Percentiles rank a stretch among this genome's conserved stretches.
Evolutionary conservation across 2,329 filamentous ascomycete species (phyloP).

Genomic region (Fragosphaeria purpurea): DNA sequence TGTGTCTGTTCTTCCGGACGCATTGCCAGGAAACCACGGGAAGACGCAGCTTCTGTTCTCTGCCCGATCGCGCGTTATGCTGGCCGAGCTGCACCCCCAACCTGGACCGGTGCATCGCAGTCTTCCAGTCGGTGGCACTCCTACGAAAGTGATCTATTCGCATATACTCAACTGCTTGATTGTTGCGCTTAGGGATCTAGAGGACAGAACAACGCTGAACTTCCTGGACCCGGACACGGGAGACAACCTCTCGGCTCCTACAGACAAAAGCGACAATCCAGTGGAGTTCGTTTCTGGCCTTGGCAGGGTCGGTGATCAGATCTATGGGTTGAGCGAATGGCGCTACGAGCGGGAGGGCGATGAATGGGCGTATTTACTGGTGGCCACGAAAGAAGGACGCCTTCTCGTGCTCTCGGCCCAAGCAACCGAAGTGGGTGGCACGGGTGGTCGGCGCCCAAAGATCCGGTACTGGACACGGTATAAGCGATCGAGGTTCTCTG

Average conservation of each 20-base stretch:
- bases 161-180: conserved; percentile 41
- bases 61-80: conserved; percentile 37
- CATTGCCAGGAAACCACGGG: conserved; percentile 28
- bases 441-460: conserved; percentile 16
- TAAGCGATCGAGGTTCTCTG: conserved; percentile 29
- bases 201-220: conserved; percentile 36
- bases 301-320: conserved; percentile 44
- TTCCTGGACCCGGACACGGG: conserved; percentile 50
- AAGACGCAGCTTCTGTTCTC: conserved; percentile 39
- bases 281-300: conserved; percentile 45
- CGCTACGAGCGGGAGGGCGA: conserved; percentile 44
- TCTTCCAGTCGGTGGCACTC: conserved; percentile 37
- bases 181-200: conserved; percentile 34
- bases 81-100: conserved; percentile 40
- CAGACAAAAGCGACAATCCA: conserved; percentile 29
- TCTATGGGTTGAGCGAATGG: conserved; percentile 57
- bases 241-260: conserved; percentile 36
- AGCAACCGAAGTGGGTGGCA: conserved; percentile 24
- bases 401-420: conserved; percentile 47
- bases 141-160: conserved; percentile 45
- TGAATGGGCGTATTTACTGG: conserved; percentile 52
- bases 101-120: conserved; percentile 39
- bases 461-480: conserved; percentile 47
- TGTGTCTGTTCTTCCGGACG: conserved; percentile 31
- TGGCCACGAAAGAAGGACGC: conserved; percentile 44